Conservation (phyloP, 345 rosid species). For the Adansonia digitata region DNA sequence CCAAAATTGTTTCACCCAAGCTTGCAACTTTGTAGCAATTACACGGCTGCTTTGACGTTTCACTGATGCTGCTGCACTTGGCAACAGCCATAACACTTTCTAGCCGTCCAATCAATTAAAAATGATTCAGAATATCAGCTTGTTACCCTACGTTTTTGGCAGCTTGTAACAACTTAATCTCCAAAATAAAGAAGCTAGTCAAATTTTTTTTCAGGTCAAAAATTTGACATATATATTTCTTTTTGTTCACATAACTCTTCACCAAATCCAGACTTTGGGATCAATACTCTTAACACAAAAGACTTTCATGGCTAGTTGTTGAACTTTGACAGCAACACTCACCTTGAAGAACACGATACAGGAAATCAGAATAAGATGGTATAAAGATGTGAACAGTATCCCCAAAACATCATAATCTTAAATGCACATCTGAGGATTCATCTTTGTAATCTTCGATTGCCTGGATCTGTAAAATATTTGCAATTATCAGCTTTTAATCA, state of each 20-base stretch:
- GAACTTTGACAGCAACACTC: conserved; percentile 8
- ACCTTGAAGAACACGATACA: not conserved
- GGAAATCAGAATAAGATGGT: not conserved
- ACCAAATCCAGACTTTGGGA: conserved; percentile 11
- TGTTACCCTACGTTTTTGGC: not conserved
- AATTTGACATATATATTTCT: not conserved
- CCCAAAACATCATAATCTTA: conserved; percentile 3
- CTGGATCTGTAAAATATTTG: conserved; percentile 24
- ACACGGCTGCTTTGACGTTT: conserved; percentile 31
- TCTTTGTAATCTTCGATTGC: conserved; percentile 8
- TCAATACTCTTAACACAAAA: conserved; percentile 18
- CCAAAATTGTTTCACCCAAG: conserved; percentile 46
- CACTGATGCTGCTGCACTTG: conserved; percentile 32
- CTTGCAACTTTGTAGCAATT: conserved; percentile 35
- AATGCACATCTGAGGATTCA: conserved; percentile 2
- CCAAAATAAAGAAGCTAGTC: not conserved
- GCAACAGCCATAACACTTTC: conserved; percentile 51
- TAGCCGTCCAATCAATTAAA: conserved; percentile 19
- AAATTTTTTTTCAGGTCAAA: not conserved
- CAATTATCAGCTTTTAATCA: not conserved
- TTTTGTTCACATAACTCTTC: conserved; percentile 3
- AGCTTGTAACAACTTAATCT: not conserved
- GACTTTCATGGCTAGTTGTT: conserved; percentile 14
- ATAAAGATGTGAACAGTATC: not conserved
- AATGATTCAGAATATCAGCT: conserved; percentile 4